Evolutionary conservation across 1,284 basidiomycete genomes (phyloP), one percentile per base, ranked within the genome.

Genomic region (Mycena citricolor): DNA sequence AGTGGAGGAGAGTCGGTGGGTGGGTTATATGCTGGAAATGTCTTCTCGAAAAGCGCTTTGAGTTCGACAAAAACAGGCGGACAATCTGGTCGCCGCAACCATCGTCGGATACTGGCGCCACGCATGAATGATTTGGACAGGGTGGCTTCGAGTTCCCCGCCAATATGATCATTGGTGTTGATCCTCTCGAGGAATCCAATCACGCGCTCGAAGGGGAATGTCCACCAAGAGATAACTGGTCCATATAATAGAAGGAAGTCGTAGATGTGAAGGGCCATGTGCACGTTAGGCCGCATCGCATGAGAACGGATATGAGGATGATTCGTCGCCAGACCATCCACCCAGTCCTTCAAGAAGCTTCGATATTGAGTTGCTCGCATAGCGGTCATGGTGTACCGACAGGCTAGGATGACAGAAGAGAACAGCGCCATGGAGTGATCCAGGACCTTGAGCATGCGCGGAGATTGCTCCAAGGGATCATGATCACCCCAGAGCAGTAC

Each of bases 211-310:
- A 47, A 47, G 12, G 45, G 45, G n/a, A 47, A 47, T 14, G 39
- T 42, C 45, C 45, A 47, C 45, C 45, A 47, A 8, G 28, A 24
- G 6, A 41, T 26, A 8, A 42, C 32, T 13, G 66, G 65, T 6
- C 66, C 63, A 48, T 60, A 64, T 1, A 37, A 40, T 4, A 34
- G n/a, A 6, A 68, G 47, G n/a, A 61, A 57, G 8, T 65, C 56
- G 7, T 47, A 32, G 8, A 68, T 49, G 37, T 68, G 65, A 14
- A 67, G 49, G 0, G 61, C 58, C n/a, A 55, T 44, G 33, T 68
- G 63, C 21, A 32, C 38, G 12, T 57, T 45, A 10, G 26, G 33
- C 32, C 37, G 22, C 48, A 25, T 5, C 43, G 17, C 28, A 52
- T 47, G 23, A 56, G 57, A 29, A 39, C 41, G 3, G 55, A 48